A percentile compares a stretch with the other conserved stretches of the same genome.
phyloP scores from a whole-genome alignment of 192 early-diverging fungal genomes.

The Pilaira anomala region DNA sequence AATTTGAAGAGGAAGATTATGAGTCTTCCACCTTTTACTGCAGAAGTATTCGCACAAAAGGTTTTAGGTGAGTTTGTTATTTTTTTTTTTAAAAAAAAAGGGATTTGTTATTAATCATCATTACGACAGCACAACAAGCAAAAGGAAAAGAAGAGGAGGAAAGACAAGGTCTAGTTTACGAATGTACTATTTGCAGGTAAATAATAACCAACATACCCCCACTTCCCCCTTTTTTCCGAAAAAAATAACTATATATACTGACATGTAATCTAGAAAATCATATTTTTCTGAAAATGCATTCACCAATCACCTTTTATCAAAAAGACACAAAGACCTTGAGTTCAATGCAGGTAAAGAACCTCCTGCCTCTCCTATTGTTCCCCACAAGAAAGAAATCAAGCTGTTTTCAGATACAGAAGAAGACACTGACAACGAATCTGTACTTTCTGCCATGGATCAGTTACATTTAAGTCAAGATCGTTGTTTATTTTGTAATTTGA shows the following conservation, averaged over 20 bases:
- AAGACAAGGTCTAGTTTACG: constrained; percentile 35
- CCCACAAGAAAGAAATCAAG: constrained; percentile 1
- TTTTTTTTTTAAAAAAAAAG: background rate
- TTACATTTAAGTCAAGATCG: background rate
- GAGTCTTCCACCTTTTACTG: constrained; percentile 78
- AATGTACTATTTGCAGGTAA: constrained; percentile 53
- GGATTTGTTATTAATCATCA: too few relatives aligned
- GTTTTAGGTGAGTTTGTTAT: constrained; percentile 38
- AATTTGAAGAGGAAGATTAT: constrained; percentile 97
- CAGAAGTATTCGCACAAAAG: constrained; percentile 83
- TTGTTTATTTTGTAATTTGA: constrained; percentile 89
- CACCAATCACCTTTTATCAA: constrained; percentile 84
- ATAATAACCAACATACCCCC: background rate
- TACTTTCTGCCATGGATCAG: background rate
- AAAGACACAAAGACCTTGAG: constrained; percentile 90
- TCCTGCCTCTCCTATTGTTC: background rate
- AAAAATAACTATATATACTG: background rate
- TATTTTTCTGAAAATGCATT: constrained; percentile 77
- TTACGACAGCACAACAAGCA: constrained; percentile 55
- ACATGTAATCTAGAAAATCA: constrained; percentile 19
- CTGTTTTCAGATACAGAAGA: constrained; percentile 32
- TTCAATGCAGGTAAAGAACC: constrained; percentile 21
- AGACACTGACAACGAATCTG: background rate
- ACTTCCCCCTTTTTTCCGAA: too few relatives aligned
- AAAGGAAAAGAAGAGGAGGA: constrained; percentile 46